Base-by-base conservation (phyloP, 1,139 yeast genomes). In the Wickerhamomyces sp. region DNA sequence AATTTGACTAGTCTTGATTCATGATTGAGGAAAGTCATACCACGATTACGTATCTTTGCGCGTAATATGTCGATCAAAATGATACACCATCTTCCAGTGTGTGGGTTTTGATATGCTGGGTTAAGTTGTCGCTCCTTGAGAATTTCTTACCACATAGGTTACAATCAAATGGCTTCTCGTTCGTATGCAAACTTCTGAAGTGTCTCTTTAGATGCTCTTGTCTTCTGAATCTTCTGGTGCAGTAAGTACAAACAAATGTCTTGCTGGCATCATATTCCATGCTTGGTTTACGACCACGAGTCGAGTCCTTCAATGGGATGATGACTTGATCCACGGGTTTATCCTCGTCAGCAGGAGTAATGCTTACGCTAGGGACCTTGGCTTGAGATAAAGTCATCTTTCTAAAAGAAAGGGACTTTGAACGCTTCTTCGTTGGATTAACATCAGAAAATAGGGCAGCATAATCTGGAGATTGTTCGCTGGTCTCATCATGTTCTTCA, bases 171-270 rank as follows among this genome's bases (percentile, higher is more conserved):
- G 95, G 94, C 62, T 84, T 83, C 50, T 83, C 90, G 50, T 81
- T 76, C 26, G 91, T 84, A 59, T 81, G 87, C 53, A 85, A 71
- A 14, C 89, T 81, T 49, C 93, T 72, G 60, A 81, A 79, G 60
- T 85, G 95, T 49, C 95, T 73, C 61, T 83, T 84, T 55, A 86
- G 67, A 63, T 86, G 95, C 60, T 86, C 95, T 61, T 83, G 89
- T 54, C 94, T 76, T 59, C 82, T 79, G 67, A 86, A 86, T 46
- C 84, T 65, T 57, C 85, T 68, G 41, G 78, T 72, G 57, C 88
- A 81, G 36, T 56, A 58, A 7, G 63, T 65, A 53, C 70, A 71
- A 29, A 62, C 69, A 55, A 60, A 69, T 35, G 63, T 66, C 50
- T 67, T 67, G 1, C 66, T 48, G 10, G 66, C 62, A 46, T 67